Conservation (phyloP, 2,329 filamentous ascomycete species). For the Diaporthe amygdali region DNA sequence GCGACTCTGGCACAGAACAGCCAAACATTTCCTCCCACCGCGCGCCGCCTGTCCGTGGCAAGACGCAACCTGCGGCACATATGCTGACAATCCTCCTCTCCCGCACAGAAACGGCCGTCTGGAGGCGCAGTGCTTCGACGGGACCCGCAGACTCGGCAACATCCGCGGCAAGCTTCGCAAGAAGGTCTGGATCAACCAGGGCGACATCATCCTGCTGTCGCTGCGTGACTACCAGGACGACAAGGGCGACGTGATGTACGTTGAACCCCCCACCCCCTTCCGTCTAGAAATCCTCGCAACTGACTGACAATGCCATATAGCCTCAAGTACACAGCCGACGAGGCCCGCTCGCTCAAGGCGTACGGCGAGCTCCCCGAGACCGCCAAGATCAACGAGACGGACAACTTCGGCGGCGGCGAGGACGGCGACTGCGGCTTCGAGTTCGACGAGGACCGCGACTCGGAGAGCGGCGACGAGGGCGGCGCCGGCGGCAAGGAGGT, state of each 20-base stretch:
- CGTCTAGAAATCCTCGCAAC: neutral
- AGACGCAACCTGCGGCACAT: neutral
- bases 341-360: conserved; percentile 92
- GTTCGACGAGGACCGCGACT: conserved; percentile 91
- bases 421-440: conserved; percentile 98
- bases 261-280: neutral
- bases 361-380: conserved; percentile 97
- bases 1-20: neutral
- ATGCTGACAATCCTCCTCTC: neutral
- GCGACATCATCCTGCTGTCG: conserved; percentile 87
- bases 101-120: conserved; percentile 75
- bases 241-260: conserved; percentile 81
- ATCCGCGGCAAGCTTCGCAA: conserved; percentile 94
- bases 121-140: conserved; percentile 94
- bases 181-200: conserved; percentile 99
- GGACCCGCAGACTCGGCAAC: conserved; percentile 75
- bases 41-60: neutral
- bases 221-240: conserved; percentile 87
- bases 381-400: conserved; percentile 99
- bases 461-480: conserved; percentile 57
- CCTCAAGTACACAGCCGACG: conserved; percentile 94
- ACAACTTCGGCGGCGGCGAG: conserved; percentile 89
- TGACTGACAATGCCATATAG: neutral
- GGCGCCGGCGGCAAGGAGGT: conserved; percentile 66
- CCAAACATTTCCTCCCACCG: neutral